These are phyloP conservation scores for Cryptosporidium meleagridis DNA, from an alignment of 169 alveolate genomes.

Conservation along the genomic window DNA sequence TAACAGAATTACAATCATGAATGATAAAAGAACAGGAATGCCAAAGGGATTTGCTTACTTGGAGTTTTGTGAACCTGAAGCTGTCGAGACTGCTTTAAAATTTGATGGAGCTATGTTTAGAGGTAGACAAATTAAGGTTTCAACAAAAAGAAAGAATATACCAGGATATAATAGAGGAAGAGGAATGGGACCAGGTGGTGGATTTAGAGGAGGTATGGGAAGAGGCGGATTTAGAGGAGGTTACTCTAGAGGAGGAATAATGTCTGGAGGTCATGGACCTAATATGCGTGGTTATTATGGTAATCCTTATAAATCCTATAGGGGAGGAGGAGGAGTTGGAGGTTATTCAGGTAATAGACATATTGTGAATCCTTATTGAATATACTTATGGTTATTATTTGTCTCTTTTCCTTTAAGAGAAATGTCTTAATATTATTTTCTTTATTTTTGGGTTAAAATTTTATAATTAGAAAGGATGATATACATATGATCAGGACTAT, in stretches of 20 bases:
- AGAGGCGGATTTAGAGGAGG: slow-evolving; percentile 62
- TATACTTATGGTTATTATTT: not conserved
- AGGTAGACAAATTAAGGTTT: slow-evolving; percentile 73
- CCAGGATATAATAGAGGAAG: slow-evolving; percentile 59
- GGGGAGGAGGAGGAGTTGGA: slow-evolving; percentile 26
- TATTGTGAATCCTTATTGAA: slow-evolving; percentile 51
- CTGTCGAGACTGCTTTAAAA: slow-evolving; percentile 68
- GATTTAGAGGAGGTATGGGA: slow-evolving; percentile 51
- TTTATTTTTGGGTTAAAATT: not conserved
- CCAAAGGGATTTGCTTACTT: slow-evolving; percentile 74
- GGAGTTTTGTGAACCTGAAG: slow-evolving; percentile 74
- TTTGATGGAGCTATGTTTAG: slow-evolving; percentile 71
- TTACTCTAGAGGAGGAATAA: slow-evolving; percentile 9
- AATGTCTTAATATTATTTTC: not conserved
- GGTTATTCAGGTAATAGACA: slow-evolving; percentile 45
- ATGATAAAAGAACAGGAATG: slow-evolving; percentile 69
- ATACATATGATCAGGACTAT: not conserved
- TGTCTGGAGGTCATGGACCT: slow-evolving; percentile 11
- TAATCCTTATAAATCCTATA: slow-evolving; percentile 27
- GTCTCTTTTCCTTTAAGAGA: not conserved
- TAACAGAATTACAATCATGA: slow-evolving; percentile 67
- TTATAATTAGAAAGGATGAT: not conserved
- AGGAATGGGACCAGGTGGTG: slow-evolving; percentile 9
- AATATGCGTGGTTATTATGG: slow-evolving; percentile 65
- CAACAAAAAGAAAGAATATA: slow-evolving; percentile 47